Base-by-base conservation (phyloP, 345 rosid species). In the Turnera subulata region DNA sequence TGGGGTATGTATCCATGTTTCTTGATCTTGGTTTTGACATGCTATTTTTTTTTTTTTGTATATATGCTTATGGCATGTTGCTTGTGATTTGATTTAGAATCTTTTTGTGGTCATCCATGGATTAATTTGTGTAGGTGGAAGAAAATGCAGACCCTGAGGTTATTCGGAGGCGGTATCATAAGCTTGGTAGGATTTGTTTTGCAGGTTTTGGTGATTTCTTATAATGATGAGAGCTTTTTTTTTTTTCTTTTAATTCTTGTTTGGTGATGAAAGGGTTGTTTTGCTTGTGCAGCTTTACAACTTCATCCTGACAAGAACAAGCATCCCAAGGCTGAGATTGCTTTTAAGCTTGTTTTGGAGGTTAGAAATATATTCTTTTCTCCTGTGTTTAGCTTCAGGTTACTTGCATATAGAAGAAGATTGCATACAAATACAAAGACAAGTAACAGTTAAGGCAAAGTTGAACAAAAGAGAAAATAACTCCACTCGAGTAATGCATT, bases 251-350 rank as follows among this genome's bases (percentile, higher is more conserved):
- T 17, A 13, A 14, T 54, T 20, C 11, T 1, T 60, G 1, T 0
- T 24, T 62, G 50, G 40, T 11, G 15, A 35, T 8, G 18, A 20
- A 20, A 35, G 17, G 21, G 38, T 14, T 56, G 20, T 17, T 44
- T 46, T 58, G 14, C 21, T 22, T 59, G 1, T 47, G 59, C 82
- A 89, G 99, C 96, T 69, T 64, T 93, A 82, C 95, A 82, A 67
- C 75, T 87, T 76, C 99, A 93, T 62, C 99, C 99, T 0, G 99
- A 93, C 63, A 93, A 93, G 82, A 93, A 93, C 66, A 73, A 66
- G 42, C 96, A 89, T 54, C 96, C 89, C 6, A 80, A 82, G 53
- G 89, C 99, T 38, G 99, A 82, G 55, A 19, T 75, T 62, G 99
- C 99, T 2, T 93, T 93, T 83, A 93, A 85, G 79, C 95, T 93